Evolutionary conservation across 164 flowering plant species (phyloP).

Genomic region (Buxus sempervirens): DNA sequence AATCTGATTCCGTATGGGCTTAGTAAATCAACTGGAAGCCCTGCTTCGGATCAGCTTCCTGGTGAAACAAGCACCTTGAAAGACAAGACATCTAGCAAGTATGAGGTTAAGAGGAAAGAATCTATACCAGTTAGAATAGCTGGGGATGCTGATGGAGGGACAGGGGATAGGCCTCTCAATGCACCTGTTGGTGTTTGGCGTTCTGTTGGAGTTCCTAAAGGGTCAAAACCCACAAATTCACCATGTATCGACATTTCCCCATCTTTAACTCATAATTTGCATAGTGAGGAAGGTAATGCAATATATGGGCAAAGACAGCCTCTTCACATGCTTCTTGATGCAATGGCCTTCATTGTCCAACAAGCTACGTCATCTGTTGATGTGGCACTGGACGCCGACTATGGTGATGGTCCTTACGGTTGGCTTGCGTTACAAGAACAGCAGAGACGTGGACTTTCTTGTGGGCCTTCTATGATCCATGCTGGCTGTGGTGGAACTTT

Average conservation of each 20-base stretch:
- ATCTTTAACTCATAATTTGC: constrained; percentile 47
- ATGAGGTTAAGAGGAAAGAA: constrained; percentile 72
- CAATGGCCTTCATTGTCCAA: constrained; percentile 81
- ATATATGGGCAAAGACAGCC: constrained; percentile 77
- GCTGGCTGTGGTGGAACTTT: constrained; percentile 98
- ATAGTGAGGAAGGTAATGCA: constrained; percentile 57
- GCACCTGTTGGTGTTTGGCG: constrained; percentile 98
- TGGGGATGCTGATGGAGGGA: constrained; percentile 73
- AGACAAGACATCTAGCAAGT: constrained; percentile 46
- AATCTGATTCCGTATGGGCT: constrained; percentile 28
- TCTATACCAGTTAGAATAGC: constrained; percentile 76
- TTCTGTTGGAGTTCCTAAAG: constrained; percentile 78
- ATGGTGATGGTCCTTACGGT: constrained; percentile 83
- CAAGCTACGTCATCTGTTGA: constrained; percentile 96
- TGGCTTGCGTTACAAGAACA: constrained; percentile 98
- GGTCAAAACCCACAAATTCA: constrained; percentile 47
- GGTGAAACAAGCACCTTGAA: constrained; percentile 46
- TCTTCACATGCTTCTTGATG: constrained; percentile 89
- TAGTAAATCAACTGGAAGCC: constrained; percentile 33
- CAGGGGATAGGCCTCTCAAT: constrained; percentile 65
- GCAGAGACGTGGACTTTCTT: constrained; percentile 81
- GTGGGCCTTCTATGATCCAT: constrained; percentile 95
- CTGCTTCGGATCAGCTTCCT: constrained; percentile 40
- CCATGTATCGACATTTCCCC: constrained; percentile 50
- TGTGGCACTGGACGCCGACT: constrained; percentile 77